These are phyloP conservation scores for Fusarium sp. DNA, from an alignment of 2,329 filamentous ascomycete genomes.

Conservation along the genomic window DNA sequence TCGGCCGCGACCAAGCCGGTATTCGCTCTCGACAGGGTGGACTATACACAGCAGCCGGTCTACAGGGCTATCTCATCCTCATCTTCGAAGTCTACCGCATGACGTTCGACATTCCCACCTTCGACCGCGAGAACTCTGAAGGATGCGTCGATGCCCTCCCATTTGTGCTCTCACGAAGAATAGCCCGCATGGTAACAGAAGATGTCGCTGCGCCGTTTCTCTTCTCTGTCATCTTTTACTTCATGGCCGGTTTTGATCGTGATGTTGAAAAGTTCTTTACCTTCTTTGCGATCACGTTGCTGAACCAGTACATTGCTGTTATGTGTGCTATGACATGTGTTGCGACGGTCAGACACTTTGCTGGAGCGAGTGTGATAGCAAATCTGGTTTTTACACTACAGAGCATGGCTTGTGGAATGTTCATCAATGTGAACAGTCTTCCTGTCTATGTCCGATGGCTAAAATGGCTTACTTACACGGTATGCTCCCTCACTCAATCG, in stretches of 20 bases:
- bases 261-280: constrained; percentile 73
- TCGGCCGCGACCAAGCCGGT: constrained; percentile 72
- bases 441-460: constrained; percentile 82
- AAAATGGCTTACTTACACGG: constrained; percentile 72
- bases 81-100: constrained; percentile 80
- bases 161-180: constrained; percentile 74
- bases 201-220: constrained; percentile 77
- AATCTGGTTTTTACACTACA: constrained; percentile 79
- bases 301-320: constrained; percentile 79
- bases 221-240: constrained; percentile 78
- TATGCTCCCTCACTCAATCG: constrained; percentile 44
- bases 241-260: constrained; percentile 78
- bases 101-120: constrained; percentile 77
- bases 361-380: constrained; percentile 75
- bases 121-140: constrained; percentile 79
- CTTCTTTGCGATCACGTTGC: constrained; percentile 73
- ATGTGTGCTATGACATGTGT: constrained; percentile 76
- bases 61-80: constrained; percentile 81
- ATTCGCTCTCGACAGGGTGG: constrained; percentile 79
- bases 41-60: constrained; percentile 74
- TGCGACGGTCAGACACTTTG: constrained; percentile 71
- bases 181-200: constrained; percentile 75
- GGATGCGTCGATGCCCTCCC: constrained; percentile 75
- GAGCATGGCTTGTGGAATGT: constrained; percentile 79
- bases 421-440: constrained; percentile 77